Evolutionary conservation across 1,284 basidiomycete species (phyloP), one percentile per base, ranked within the genome.

Genomic region (Austroboletus novae-zelandiae): DNA sequence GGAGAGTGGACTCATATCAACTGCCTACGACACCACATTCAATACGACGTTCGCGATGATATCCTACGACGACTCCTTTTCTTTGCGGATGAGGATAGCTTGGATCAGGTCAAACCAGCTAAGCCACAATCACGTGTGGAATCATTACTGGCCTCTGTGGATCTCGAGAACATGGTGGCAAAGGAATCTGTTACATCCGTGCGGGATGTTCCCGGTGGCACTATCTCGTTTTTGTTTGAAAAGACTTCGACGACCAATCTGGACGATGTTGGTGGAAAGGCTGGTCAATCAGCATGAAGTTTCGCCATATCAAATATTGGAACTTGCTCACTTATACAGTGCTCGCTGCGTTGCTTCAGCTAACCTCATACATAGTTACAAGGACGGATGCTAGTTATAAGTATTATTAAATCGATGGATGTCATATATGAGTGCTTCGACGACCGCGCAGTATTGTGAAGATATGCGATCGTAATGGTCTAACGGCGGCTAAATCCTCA

Each of bases 1-100:
- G 86, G 86, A 50, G 83, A 91, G 61, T 98, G 94, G 94, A 86
- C 79, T 15, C 95, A 98, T 64, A 83, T 94, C 64, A 86, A 88
- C 59, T 86, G 84, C 58, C 70, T 92, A 15, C 72, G 69, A 43
- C 57, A 68, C 13, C 67, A 70, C 15, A 73, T 77, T 4, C 62
- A 61, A 37, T 72, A 78, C 14, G 70, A 74, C 25, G 73, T 91
- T 42, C 75, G 80, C 40, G 89, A 91, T 62, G 75, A 78, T 37
- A 70, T 89, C 51, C 73, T 91, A 25, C 77, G 77, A 17, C 74
- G 71, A 49, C 70, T 90, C 17, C 69, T 71, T 10, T 57, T 67
- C 37, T 57, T 65, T 17, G 56, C 58, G 5, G 55, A 58, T 5
- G 54, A 65, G 39, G 51, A 54, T 6, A 47, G 48, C 20, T 17